phyloP scores from a whole-genome alignment of 306 rosid genomes.

The Quercus robur region DNA sequence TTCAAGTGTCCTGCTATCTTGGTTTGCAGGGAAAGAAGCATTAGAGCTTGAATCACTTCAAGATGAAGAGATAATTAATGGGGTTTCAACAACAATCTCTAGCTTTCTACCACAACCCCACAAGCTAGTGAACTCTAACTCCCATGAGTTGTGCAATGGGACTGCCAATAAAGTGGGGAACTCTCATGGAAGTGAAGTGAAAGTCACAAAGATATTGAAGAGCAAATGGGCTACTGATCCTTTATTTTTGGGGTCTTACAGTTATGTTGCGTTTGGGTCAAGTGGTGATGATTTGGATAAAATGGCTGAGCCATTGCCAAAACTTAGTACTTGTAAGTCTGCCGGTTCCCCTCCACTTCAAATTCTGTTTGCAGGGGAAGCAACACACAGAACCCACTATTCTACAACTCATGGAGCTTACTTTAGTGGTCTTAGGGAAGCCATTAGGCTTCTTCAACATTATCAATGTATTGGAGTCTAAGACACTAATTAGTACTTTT shows the following conservation, averaged over 20 bases:
- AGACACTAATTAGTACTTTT: constrained; percentile 21
- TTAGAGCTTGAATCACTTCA: constrained; percentile 65
- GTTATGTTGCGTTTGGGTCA: constrained; percentile 84
- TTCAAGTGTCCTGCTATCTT: constrained; percentile 67
- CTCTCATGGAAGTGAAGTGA: constrained; percentile 33
- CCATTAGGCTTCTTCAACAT: constrained; percentile 87
- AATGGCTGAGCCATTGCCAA: constrained; percentile 91
- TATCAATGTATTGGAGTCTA: constrained; percentile 66
- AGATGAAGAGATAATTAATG: constrained; percentile 68
- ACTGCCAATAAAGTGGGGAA: constrained; percentile 28
- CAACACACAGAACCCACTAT: constrained; percentile 96
- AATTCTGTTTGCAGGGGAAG: constrained; percentile 95
- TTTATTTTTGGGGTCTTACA: constrained; percentile 80
- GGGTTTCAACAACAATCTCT: constrained; percentile 61
- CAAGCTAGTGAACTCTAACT: constrained; percentile 16
- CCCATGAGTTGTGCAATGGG: constrained; percentile 41
- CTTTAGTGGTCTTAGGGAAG: constrained; percentile 96
- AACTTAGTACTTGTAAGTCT: constrained; percentile 27
- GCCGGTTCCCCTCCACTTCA: constrained; percentile 57
- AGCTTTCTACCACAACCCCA: constrained; percentile 41
- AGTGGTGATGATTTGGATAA: constrained; percentile 84
- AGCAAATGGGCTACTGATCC: constrained; percentile 86
- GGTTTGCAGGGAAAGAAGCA: constrained; percentile 95
- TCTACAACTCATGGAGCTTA: constrained; percentile 99
- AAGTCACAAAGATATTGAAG: constrained; percentile 56